These are phyloP conservation scores for Furcasterigmium furcatum DNA, from an alignment of 2,329 filamentous ascomycete species.

Conservation along the genomic window DNA sequence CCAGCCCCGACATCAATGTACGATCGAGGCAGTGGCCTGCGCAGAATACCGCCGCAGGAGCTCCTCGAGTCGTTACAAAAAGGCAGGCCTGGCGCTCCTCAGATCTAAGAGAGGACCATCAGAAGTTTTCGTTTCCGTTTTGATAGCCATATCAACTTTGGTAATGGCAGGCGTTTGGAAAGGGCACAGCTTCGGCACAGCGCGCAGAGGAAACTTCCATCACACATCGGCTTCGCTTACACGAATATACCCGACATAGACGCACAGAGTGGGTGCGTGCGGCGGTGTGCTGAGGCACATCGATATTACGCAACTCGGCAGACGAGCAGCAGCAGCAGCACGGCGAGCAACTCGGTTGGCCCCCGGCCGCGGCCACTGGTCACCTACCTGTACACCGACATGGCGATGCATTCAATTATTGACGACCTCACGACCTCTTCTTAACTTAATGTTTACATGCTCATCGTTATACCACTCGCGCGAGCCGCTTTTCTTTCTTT, in stretches of 20 bases:
- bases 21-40: slow-evolving; percentile 56
- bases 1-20: slow-evolving; percentile 69
- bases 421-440: slow-evolving; percentile 14
- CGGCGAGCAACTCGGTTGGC: too few species aligned
- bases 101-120: slow-evolving; percentile 35
- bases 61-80: slow-evolving; percentile 52
- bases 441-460: slow-evolving; percentile 16
- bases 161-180: slow-evolving; percentile 32
- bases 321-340: too few species aligned
- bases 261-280: too few species aligned
- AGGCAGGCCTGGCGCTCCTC: slow-evolving; percentile 44
- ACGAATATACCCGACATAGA: not conserved
- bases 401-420: slow-evolving; percentile 13
- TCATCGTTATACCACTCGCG: slow-evolving; percentile 9
- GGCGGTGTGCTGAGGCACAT: too few species aligned
- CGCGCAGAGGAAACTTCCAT: slow-evolving; percentile 9
- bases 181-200: slow-evolving; percentile 14
- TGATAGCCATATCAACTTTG: slow-evolving; percentile 5
- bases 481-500: slow-evolving; percentile 8
- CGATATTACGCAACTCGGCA: too few species aligned
- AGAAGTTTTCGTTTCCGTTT: slow-evolving; percentile 6
- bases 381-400: too few species aligned
- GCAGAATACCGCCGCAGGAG: slow-evolving; percentile 59
- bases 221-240: slow-evolving; percentile 7
- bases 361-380: too few species aligned